These are phyloP conservation scores for Saccharomycopsis sp. DNA, from an alignment of 805 yeast genomes.

Conservation along the genomic window DNA sequence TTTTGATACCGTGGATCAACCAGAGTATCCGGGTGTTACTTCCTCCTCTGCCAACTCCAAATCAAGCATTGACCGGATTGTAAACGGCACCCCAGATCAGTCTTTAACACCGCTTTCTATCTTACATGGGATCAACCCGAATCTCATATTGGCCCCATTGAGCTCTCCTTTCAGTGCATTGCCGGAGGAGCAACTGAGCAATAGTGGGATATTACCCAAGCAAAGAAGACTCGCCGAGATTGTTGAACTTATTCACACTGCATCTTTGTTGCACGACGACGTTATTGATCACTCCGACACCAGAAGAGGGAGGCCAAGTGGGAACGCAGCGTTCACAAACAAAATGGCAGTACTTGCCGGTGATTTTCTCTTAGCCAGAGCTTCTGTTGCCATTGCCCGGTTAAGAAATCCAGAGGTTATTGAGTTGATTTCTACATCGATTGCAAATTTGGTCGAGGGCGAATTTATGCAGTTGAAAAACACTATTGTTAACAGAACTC, in stretches of 20 bases:
- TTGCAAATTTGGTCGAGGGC: slow-evolving; percentile 95
- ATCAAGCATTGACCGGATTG: slow-evolving; percentile 38
- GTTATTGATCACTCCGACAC: slow-evolving; percentile 87
- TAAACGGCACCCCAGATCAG: slow-evolving; percentile 36
- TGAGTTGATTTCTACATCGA: slow-evolving; percentile 88
- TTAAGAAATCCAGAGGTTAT: slow-evolving; percentile 95
- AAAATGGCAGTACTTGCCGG: slow-evolving; percentile 98
- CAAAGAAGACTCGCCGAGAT: slow-evolving; percentile 95
- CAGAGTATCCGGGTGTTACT: slow-evolving; percentile 46
- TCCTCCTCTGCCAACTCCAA: too few relatives aligned
- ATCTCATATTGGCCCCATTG: slow-evolving; percentile 70
- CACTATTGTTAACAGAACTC: slow-evolving; percentile 57
- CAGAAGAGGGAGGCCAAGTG: slow-evolving; percentile 83
- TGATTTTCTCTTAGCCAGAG: slow-evolving; percentile 89
- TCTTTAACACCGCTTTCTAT: slow-evolving; percentile 74
- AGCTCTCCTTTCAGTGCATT: slow-evolving; percentile 68
- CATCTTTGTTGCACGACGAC: slow-evolving; percentile 90
- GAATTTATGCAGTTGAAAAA: slow-evolving; percentile 98
- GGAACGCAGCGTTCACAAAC: slow-evolving; percentile 89
- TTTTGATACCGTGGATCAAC: slow-evolving; percentile 58
- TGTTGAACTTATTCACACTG: slow-evolving; percentile 97
- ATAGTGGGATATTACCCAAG: slow-evolving; percentile 81
- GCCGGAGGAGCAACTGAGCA: slow-evolving; percentile 42
- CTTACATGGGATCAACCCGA: slow-evolving; percentile 86
- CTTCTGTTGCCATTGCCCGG: slow-evolving; percentile 91